Evolutionary conservation across 2,329 filamentous ascomycete genomes (phyloP).

Genomic region (Phyllosticta citribraziliensis): DNA sequence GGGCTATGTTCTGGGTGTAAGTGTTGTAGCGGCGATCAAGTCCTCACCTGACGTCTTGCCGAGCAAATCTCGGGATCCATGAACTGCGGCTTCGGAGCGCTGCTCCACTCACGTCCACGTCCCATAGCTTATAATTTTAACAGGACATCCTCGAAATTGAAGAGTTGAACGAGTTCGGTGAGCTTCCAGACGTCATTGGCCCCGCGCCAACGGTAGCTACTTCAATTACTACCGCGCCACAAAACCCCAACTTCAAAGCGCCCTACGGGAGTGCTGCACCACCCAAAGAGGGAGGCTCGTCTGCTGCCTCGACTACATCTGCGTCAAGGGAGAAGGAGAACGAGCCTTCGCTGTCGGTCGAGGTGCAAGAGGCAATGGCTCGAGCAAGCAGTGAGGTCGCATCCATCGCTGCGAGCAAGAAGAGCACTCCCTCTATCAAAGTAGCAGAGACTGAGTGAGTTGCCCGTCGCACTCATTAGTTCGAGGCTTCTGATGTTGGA

Average conservation of each 20-base stretch:
- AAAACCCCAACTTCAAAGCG: constrained; percentile 16
- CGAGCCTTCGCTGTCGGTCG: constrained; percentile 19
- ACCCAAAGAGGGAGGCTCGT: constrained; percentile 9
- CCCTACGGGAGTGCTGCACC: constrained; percentile 10
- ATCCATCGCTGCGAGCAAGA: constrained; percentile 27
- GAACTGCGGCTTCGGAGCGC: background rate
- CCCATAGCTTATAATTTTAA: background rate
- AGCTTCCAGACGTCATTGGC: constrained; percentile 75
- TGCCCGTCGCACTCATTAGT: background rate
- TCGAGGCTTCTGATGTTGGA: background rate
- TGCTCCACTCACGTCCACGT: background rate
- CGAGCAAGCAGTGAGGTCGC: constrained; percentile 28
- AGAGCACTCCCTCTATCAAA: constrained; percentile 21
- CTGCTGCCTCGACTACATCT: constrained; percentile 9
- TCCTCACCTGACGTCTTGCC: background rate
- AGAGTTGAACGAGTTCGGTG: constrained; percentile 98
- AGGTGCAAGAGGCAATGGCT: constrained; percentile 27
- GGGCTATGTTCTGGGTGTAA: constrained; percentile 73
- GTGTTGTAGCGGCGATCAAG: constrained; percentile 22
- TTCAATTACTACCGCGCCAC: constrained; percentile 24
- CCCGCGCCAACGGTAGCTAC: constrained; percentile 31
- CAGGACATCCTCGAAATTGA: constrained; percentile 91
- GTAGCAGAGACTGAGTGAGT: background rate
- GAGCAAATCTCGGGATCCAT: background rate
- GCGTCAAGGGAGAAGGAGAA: constrained; percentile 14